phyloP scores from a whole-genome alignment of 164 flowering plant species.

The Paratinospora sagittata region DNA sequence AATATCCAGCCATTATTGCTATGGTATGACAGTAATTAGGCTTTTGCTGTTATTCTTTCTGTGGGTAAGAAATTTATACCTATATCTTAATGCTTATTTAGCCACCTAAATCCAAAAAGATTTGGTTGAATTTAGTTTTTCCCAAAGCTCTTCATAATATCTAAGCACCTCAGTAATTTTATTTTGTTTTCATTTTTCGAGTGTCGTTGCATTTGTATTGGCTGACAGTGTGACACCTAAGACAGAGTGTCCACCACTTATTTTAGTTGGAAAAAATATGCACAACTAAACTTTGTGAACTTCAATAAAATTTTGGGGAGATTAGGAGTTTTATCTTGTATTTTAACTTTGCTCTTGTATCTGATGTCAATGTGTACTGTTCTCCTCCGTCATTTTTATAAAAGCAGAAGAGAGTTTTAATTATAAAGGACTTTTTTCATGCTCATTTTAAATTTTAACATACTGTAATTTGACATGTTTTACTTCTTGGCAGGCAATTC shows the following conservation, averaged over 20 bases:
- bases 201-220: too few species aligned
- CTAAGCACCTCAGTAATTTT: too few species aligned
- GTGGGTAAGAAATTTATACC: too few species aligned
- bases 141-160: too few species aligned
- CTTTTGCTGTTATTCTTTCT: too few species aligned
- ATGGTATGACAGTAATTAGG: too few species aligned
- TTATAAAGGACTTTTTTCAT: not conserved
- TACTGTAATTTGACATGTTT: not conserved
- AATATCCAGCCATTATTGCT: too few species aligned
- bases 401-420: not conserved
- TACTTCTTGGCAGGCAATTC: slow-evolving; percentile 47
- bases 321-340: not conserved
- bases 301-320: not conserved
- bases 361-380: not conserved
- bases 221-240: too few species aligned
- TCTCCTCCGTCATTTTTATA: not conserved
- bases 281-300: not conserved
- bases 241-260: not conserved
- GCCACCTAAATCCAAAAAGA: too few species aligned
- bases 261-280: not conserved
- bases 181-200: too few species aligned
- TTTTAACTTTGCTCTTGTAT: not conserved
- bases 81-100: too few species aligned
- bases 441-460: not conserved
- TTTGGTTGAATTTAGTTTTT: too few species aligned